phyloP scores from a whole-genome alignment of 2,329 filamentous ascomycete species.

The Colletotrichum navitas region DNA sequence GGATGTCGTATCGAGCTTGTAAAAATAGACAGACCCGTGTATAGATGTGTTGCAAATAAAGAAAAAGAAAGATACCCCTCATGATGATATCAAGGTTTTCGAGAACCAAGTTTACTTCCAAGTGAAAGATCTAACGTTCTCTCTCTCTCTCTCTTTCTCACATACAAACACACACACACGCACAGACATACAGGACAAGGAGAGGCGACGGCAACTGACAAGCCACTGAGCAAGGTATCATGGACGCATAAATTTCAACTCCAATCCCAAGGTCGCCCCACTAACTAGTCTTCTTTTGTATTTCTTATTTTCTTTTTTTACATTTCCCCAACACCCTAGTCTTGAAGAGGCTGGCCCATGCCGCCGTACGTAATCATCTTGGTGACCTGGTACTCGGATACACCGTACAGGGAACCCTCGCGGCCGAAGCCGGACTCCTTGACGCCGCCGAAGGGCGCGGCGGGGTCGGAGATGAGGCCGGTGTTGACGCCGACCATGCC shows the following conservation, averaged over 20 bases:
- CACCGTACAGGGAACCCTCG: constrained; percentile 82
- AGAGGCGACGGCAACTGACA: background rate
- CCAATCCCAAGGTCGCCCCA: constrained; percentile 13
- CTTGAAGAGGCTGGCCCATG: constrained; percentile 42
- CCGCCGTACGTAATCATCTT: constrained; percentile 66
- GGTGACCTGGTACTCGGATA: constrained; percentile 80
- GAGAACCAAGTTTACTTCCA: too few relatives aligned
- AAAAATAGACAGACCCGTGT: constrained; percentile 11
- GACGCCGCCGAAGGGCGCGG: constrained; percentile 79
- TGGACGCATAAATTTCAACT: constrained; percentile 4
- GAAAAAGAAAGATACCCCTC: constrained; percentile 17
- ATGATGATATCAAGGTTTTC: background rate
- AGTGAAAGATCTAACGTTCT: background rate
- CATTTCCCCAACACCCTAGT: background rate
- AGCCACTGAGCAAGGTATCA: background rate
- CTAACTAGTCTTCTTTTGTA: background rate
- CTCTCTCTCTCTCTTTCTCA: too few relatives aligned
- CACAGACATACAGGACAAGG: background rate
- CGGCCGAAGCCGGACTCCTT: constrained; percentile 86
- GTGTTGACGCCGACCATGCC: constrained; percentile 92
- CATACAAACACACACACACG: too few relatives aligned
- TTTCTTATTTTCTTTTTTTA: background rate
- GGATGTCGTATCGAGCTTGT: constrained; percentile 63
- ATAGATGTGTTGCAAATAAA: constrained; percentile 14
- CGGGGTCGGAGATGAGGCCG: constrained; percentile 71